Conservation (phyloP, 306 rosid species). For the Canavalia gladiata region DNA sequence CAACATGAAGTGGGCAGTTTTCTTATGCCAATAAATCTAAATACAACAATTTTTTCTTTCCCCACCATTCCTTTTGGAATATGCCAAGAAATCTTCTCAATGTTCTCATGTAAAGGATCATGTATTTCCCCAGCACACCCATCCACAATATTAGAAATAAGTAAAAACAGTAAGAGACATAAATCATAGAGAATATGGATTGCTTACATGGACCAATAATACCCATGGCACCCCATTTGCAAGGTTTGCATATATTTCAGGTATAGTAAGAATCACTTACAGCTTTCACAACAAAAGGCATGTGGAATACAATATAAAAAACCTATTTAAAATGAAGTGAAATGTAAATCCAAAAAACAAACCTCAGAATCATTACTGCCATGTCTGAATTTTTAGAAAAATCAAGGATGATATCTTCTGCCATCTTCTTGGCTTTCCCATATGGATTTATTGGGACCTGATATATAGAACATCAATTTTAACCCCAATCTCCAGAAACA, state of each 20-base stretch:
- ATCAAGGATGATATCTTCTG: slow-evolving; percentile 93
- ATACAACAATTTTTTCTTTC: neutral
- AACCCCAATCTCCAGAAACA: slow-evolving; percentile 23
- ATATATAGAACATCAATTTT: slow-evolving; percentile 38
- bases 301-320: slow-evolving; percentile 18
- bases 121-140: neutral
- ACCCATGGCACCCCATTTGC: slow-evolving; percentile 1
- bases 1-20: neutral
- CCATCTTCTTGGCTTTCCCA: slow-evolving; percentile 98
- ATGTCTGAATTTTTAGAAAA: slow-evolving; percentile 87
- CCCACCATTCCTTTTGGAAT: neutral
- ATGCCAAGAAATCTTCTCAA: neutral
- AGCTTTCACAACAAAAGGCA: slow-evolving; percentile 10
- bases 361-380: slow-evolving; percentile 97
- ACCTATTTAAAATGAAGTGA: neutral
- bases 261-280: neutral
- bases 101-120: slow-evolving; percentile 12
- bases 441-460: slow-evolving; percentile 95
- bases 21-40: neutral
- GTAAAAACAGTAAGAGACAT: no score
- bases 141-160: no score
- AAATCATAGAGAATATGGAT: slow-evolving; percentile 3
- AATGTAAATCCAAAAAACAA: slow-evolving; percentile 40
- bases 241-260: slow-evolving; percentile 10
- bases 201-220: neutral